Evolutionary conservation across 2,329 filamentous ascomycete genomes (phyloP), one percentile per base, ranked within the genome.

Genomic region (Aphanoascus verrucosus): DNA sequence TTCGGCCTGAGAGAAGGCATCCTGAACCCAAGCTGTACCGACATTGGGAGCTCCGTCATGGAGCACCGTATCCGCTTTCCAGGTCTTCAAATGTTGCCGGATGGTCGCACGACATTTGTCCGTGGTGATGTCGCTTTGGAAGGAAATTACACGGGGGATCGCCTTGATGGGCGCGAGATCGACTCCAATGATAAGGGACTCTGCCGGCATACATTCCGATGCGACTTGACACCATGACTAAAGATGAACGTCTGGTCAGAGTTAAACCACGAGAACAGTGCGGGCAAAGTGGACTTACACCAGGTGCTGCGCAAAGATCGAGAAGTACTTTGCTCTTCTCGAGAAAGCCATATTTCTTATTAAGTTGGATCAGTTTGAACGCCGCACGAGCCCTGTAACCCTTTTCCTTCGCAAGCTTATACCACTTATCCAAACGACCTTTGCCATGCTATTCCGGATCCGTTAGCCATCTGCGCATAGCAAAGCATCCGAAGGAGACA

Each of bases 41-140:
- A 98, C 93, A 64, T 98, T 98, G 45, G 93, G 93, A 0, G 93
- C 93, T 71, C 93, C 93, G 68, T 98, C 93, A 73, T 98, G 93
- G 38, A 98, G 77, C 4, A 98, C 93, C 0, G 86, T 88, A 67
- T 98, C 93, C 17, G 88, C 90, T 69, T 97, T 97, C 86, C 88
- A 91, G 9, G 88, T 90, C 73, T 97, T 97, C 47, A 98, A 73
- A 65, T 98, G 90, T 55, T 84, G 80, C 64, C 89, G 79, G 58
- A 98, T 87, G 1, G 88, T 96, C 5, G 89, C 83, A 59, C 93
- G 84, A 68, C 90, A 96, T 70, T 96, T 95, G 60, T 96, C 90
- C 45, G 90, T 94, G 0, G 93, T 98, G 64, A 98, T 98, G 69
- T 98, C 93, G 76, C 86, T 89, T 72, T 97, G 91, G 73, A 97